Base-by-base conservation (phyloP, 768 basidiomycete genomes). In the Lepiota brunneoincarnata region DNA sequence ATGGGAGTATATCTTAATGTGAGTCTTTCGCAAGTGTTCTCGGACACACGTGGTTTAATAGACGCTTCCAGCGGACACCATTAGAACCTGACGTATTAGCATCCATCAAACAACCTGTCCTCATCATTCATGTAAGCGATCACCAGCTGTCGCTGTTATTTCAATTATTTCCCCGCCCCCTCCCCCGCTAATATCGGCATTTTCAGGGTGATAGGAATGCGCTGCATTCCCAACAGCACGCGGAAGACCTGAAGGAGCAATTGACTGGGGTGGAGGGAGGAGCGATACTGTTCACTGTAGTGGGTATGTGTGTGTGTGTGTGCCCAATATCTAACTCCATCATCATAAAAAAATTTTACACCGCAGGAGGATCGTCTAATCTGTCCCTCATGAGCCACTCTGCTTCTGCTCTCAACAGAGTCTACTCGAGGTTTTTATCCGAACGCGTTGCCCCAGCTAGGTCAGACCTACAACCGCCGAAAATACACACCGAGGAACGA, bases 331-430 rank as follows among this genome's bases (percentile, higher is more conserved):
- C 35, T 23, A 15, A 7, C 37, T 2, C 14, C 12, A 37, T 17
- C 17, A 23, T 15, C 28, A 23, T 24, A 20, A 40, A 14, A 26
- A 24, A 17, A 4, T 21, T 23, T 18, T 58, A 31, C 31, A 31
- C 31, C 11, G 31, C 31, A 87, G 86, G 84, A 58, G 83, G 74
- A 49, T 70, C 73, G 41, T 80, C 79, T 2, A 79, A 75, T 61
- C 63, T 89, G 37, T 79, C 78, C 60, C 68, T 89, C 50, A 63
- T 80, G 12, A 78, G 80, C 2, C 75, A 81, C 6, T 79, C 70
- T 37, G 78, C 82, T 4, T 83, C 84, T 31, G 77, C 86, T 39
- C 78, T 82, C 12, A 87, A 87, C 63, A 81, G 83, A 58, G 80
- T 81, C 4, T 80, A 86, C 58, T 59, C 71, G 49, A 82, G 80